Conservation (phyloP, 129 eudicot genomes). For the carrot (Daucus carota) region DNA sequence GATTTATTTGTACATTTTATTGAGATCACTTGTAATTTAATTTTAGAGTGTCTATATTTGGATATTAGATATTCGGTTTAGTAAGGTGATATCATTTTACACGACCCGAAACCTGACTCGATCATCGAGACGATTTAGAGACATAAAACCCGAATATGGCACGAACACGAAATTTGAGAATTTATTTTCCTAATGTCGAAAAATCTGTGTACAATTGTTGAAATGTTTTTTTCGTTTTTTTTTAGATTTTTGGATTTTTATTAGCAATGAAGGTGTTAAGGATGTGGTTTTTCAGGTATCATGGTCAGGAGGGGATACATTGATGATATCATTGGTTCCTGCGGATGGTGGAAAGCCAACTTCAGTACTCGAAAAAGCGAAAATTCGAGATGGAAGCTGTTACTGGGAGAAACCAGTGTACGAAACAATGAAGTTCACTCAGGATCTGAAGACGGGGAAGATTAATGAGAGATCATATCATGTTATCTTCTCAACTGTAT, state of each 20-base stretch:
- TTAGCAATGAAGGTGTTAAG: too few relatives aligned
- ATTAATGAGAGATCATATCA: conserved; percentile 64
- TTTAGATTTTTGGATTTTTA: too few relatives aligned
- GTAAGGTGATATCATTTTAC: not conserved
- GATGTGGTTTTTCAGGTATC: conserved; percentile 51
- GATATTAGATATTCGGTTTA: not conserved
- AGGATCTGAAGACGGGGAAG: conserved; percentile 70
- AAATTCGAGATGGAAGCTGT: conserved; percentile 70
- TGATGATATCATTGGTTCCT: conserved; percentile 68
- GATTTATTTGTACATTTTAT: not conserved
- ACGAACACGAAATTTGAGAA: not conserved
- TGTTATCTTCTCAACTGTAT: conserved; percentile 67
- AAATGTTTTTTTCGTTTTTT: not conserved
- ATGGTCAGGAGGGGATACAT: conserved; percentile 52
- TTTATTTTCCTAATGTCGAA: not conserved
- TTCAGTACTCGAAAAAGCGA: conserved; percentile 53
- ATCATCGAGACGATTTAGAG: not conserved
- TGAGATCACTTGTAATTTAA: not conserved
- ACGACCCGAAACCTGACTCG: not conserved
- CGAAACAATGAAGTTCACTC: conserved; percentile 69
- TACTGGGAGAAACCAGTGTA: conserved; percentile 81
- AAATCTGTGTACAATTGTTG: not conserved
- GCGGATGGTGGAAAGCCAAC: conserved; percentile 78
- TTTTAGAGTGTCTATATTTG: not conserved
- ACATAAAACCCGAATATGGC: not conserved